A percentile compares a stretch with the other conserved stretches of the same genome.
These are phyloP conservation scores for Penicillium psychrofluorescens DNA, from an alignment of 495 filamentous ascomycete genomes.

Conservation along the genomic window DNA sequence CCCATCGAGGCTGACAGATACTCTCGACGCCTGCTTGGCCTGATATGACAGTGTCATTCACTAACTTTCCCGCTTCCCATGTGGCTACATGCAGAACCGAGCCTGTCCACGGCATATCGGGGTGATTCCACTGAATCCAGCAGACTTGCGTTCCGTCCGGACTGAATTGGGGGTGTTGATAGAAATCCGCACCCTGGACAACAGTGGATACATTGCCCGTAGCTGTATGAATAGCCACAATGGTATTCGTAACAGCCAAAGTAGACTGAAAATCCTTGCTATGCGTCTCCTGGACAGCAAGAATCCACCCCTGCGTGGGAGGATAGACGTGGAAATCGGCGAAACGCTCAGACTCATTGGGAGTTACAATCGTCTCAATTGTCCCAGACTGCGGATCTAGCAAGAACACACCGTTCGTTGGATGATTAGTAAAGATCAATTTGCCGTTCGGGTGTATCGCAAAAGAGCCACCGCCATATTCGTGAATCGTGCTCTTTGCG, in stretches of 20 bases:
- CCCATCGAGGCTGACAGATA: conserved; percentile 30
- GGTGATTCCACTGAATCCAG: conserved; percentile 39
- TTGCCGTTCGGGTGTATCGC: conserved; percentile 10
- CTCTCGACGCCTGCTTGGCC: conserved; percentile 14
- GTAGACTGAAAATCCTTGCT: not conserved
- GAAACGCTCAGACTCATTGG: no score
- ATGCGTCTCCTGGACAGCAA: conserved; percentile 36
- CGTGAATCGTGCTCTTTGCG: conserved; percentile 27
- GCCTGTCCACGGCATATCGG: conserved; percentile 33
- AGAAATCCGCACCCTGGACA: conserved; percentile 32
- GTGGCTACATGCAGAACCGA: conserved; percentile 22
- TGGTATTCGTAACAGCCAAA: conserved; percentile 20
- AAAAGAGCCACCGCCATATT: conserved; percentile 34
- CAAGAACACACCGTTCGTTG: conserved; percentile 21
- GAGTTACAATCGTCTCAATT: conserved; percentile 8
- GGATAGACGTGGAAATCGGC: conserved; percentile 18
- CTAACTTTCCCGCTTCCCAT: conserved; percentile 12
- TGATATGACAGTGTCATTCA: conserved; percentile 6
- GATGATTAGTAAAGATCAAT: conserved; percentile 31
- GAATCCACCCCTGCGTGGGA: conserved; percentile 16
- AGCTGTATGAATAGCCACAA: conserved; percentile 27
- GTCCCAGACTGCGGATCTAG: conserved; percentile 15
- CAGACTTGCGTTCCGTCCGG: conserved; percentile 23
- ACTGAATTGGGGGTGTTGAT: conserved; percentile 30
- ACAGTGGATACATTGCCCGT: conserved; percentile 14